These are phyloP conservation scores for Lignosus rhinocerotis DNA, from an alignment of 1,284 basidiomycete genomes.

Conservation along the genomic window DNA sequence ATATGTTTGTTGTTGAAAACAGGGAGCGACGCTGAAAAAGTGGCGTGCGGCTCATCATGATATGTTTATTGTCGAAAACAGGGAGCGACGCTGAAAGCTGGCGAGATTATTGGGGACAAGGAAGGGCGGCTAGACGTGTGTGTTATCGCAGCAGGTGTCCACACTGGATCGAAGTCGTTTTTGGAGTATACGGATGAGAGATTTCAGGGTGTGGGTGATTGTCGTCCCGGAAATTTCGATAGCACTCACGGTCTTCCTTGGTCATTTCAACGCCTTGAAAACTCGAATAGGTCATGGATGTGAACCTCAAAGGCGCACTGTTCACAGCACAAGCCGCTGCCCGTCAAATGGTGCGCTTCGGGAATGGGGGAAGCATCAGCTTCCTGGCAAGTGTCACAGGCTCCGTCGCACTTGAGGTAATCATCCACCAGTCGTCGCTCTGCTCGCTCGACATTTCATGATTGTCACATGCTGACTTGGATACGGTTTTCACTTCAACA, in stretches of 20 bases:
- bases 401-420: conserved; percentile 74
- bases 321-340: conserved; percentile 80
- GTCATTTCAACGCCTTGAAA: not conserved
- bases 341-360: conserved; percentile 70
- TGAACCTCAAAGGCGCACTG: conserved; percentile 78
- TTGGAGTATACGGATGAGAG: conserved; percentile 68
- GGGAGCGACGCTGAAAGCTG: conserved; percentile 51
- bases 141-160: conserved; percentile 60
- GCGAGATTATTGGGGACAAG: conserved; percentile 58
- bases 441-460: too few species aligned
- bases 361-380: conserved; percentile 74
- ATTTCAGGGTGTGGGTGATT: conserved; percentile 57
- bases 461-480: not conserved
- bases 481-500: conserved; percentile 44
- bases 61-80: not conserved
- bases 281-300: conserved; percentile 56
- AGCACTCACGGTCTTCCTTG: too few species aligned
- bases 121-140: conserved; percentile 73
- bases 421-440: conserved; percentile 10
- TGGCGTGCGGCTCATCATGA: not conserved
- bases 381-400: conserved; percentile 87
- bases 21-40: conserved; percentile 48
- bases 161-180: conserved; percentile 59
- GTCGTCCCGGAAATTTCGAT: not conserved
- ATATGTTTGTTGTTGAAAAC: not conserved